Evolutionary conservation across 306 rosid genomes (phyloP).

Genomic region (Trifolium dubium): DNA sequence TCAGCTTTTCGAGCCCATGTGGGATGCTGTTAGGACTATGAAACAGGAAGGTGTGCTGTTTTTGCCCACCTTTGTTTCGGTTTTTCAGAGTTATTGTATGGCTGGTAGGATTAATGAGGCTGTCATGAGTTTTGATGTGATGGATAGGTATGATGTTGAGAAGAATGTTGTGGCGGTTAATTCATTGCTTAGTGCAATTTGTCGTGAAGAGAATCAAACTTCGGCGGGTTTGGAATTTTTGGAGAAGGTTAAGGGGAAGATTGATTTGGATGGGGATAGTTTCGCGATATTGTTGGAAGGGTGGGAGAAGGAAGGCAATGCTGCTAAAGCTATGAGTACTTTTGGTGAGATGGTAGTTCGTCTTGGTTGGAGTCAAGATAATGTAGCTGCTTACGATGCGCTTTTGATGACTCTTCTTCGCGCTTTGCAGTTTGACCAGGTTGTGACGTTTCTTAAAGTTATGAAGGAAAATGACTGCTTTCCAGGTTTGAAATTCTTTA

Average conservation of each 20-base stretch:
- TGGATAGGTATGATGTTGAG: conserved; percentile 61
- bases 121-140: conserved; percentile 64
- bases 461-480: conserved; percentile 60
- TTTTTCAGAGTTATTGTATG: conserved; percentile 64
- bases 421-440: conserved; percentile 49
- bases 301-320: conserved; percentile 70
- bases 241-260: conserved; percentile 54
- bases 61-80: conserved; percentile 55
- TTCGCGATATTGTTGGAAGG: conserved; percentile 69
- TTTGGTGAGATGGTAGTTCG: conserved; percentile 63
- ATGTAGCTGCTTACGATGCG: conserved; percentile 58
- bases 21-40: conserved; percentile 79
- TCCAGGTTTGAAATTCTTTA: conserved; percentile 71
- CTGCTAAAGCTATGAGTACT: conserved; percentile 48
- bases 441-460: conserved; percentile 49
- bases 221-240: conserved; percentile 51
- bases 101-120: conserved; percentile 62
- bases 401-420: conserved; percentile 59
- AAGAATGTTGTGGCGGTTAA: conserved; percentile 62
- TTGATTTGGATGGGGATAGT: conserved; percentile 59
- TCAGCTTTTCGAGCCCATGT: conserved; percentile 70
- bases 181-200: conserved; percentile 65
- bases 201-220: conserved; percentile 54
- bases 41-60: conserved; percentile 58
- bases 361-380: conserved; percentile 57